Percentiles rank a stretch among this genome's conserved stretches.
Evolutionary conservation across 2,329 filamentous ascomycete genomes (phyloP).

Genomic region (Aspergillus fumigatiaffinis): DNA sequence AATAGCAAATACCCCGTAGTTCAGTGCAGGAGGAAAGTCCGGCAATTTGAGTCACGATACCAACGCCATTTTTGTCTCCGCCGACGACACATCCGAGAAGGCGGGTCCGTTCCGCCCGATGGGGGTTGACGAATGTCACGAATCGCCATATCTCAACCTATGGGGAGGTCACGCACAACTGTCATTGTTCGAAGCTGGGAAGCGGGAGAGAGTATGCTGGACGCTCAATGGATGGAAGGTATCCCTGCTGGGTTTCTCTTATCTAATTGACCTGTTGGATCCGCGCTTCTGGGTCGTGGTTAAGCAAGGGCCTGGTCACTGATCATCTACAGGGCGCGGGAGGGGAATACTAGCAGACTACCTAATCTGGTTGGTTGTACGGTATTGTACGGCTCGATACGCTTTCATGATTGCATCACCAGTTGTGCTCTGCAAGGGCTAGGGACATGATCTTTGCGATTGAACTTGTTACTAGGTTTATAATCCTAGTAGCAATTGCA

Average conservation of each 20-base stretch:
- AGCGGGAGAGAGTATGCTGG: not conserved
- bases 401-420: not conserved
- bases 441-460: not conserved
- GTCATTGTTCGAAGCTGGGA: not conserved
- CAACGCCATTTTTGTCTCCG: conserved; percentile 9
- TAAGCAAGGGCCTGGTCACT: conserved; percentile 2
- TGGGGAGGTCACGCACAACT: not conserved
- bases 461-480: not conserved
- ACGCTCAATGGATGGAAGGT: not conserved
- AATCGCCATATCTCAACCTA: not conserved
- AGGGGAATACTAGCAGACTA: not conserved
- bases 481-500: not conserved
- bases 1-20: not conserved
- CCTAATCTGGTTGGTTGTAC: not conserved
- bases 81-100: not conserved
- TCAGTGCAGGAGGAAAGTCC: not conserved
- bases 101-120: conserved; percentile 16
- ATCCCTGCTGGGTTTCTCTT: conserved; percentile 15
- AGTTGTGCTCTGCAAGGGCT: not conserved
- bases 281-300: conserved; percentile 15
- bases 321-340: conserved; percentile 22
- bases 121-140: not conserved
- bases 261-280: conserved; percentile 15
- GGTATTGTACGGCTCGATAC: not conserved
- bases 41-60: conserved; percentile 6